Conservation (phyloP, 176 grass and related monocot genomes). For the Elaeis guineensis region DNA sequence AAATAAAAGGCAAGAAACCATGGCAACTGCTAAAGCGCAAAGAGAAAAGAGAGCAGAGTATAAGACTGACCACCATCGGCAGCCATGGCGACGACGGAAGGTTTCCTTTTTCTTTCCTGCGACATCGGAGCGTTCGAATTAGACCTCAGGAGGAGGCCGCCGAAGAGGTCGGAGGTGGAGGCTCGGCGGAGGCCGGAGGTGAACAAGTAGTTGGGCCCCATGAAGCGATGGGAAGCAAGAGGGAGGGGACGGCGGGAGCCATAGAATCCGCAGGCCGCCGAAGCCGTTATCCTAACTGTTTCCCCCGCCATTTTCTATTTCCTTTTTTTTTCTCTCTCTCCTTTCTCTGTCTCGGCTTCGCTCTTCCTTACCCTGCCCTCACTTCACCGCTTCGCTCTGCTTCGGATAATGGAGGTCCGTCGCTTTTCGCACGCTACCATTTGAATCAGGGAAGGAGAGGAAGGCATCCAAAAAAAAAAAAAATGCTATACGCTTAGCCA, state of each 20-base stretch:
- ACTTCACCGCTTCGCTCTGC: neutral
- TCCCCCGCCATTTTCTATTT: slow-evolving; percentile 46
- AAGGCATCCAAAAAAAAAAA: too few species aligned
- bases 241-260: slow-evolving; percentile 21
- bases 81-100: slow-evolving; percentile 74
- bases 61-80: slow-evolving; percentile 50
- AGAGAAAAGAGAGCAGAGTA: neutral
- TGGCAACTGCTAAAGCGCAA: neutral
- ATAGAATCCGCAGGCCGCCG: slow-evolving; percentile 14
- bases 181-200: slow-evolving; percentile 10
- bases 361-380: too few species aligned
- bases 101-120: slow-evolving; percentile 28
- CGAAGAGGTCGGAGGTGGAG: slow-evolving; percentile 23
- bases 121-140: neutral
- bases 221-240: slow-evolving; percentile 53
- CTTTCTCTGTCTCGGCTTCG: neutral
- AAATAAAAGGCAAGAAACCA: neutral
- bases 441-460: too few species aligned
- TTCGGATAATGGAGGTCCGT: slow-evolving; percentile 35
- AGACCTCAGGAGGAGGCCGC: slow-evolving; percentile 19
- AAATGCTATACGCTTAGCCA: too few species aligned
- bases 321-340: neutral
- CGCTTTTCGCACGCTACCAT: neutral
- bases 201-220: slow-evolving; percentile 25
- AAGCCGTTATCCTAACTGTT: slow-evolving; percentile 28